Percentiles rank a stretch among this genome's conserved stretches.
Evolutionary conservation across 208 protist species (phyloP).

Genomic region (Leishmania martiniquensis): DNA sequence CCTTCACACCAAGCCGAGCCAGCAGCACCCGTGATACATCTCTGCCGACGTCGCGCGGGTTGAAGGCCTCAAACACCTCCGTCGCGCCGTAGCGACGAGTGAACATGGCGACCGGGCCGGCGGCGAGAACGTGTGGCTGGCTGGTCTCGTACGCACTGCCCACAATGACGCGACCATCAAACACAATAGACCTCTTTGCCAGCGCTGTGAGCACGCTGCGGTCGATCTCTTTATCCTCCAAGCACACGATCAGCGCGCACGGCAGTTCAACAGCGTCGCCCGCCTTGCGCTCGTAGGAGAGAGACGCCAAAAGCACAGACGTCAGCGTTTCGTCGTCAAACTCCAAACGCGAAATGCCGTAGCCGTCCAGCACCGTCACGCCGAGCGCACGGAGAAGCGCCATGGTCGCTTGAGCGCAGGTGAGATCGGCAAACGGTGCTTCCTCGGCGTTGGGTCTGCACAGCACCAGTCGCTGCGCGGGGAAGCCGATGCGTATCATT

Average conservation of each 20-base stretch:
- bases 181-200: slow-evolving; percentile 92
- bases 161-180: slow-evolving; percentile 94
- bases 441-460: slow-evolving; percentile 53
- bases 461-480: slow-evolving; percentile 79
- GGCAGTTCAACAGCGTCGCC: slow-evolving; percentile 83
- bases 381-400: slow-evolving; percentile 75
- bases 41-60: slow-evolving; percentile 79
- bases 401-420: slow-evolving; percentile 53
- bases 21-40: slow-evolving; percentile 80
- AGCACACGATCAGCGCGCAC: slow-evolving; percentile 84
- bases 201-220: slow-evolving; percentile 82
- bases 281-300: slow-evolving; percentile 43
- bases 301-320: slow-evolving; percentile 69
- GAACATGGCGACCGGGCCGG: slow-evolving; percentile 94
- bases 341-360: slow-evolving; percentile 78
- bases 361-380: slow-evolving; percentile 80
- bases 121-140: slow-evolving; percentile 82
- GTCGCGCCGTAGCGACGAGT: slow-evolving; percentile 90
- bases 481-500: slow-evolving; percentile 75
- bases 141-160: slow-evolving; percentile 89
- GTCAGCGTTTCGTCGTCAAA: slow-evolving; percentile 83
- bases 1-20: slow-evolving; percentile 76
- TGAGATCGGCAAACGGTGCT: slow-evolving; percentile 39
- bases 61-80: slow-evolving; percentile 85
- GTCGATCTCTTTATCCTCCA: slow-evolving; percentile 93